Evolutionary conservation across 2,329 filamentous ascomycete species (phyloP), one percentile per base, ranked within the genome.

Genomic region (Phyllosticta capitalensis): DNA sequence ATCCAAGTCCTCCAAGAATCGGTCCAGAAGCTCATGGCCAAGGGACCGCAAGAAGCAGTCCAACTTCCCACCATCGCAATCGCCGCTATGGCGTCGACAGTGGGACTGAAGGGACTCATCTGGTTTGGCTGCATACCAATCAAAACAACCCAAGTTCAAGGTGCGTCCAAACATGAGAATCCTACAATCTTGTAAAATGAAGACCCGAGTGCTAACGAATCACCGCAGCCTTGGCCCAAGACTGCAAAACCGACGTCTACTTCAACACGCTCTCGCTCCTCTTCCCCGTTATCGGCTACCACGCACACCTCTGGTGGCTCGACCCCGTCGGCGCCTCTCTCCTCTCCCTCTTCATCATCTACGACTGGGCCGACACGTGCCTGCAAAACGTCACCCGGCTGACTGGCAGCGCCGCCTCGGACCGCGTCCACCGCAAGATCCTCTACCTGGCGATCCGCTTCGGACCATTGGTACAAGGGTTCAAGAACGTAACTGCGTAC

Each of bases 301-400:
- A 81, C 54, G 75, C 80, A 3, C 68, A 81, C 22, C 66, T 86
- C 14, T 88, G 85, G 85, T 88, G 85, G 85, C 76, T 88, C 14
- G 85, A 88, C 67, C 80, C 80, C 6, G 74, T 81, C 0, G 85
- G 85, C 58, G 85, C 85, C 3, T 79, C 81, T 0, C 65, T 87
- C 0, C 75, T 88, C 0, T 86, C 84, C 0, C 70, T 87, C 4
- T 87, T 81, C 73, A 86, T 88, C 68, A 87, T 88, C 64, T 83
- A 81, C 70, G 85, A 88, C 71, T 88, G 85, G 85, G 80, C 80
- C 1, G 76, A 78, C 52, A 87, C 84, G 0, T 83, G 79, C 62
- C 76, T 84, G 54, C 77, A 82, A 58, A 84, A 85, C 64, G 78
- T 86, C 53, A 79, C 78, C 1, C 77, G 83, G 1, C 72, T 86